phyloP scores from a whole-genome alignment of 2,329 filamentous ascomycete species.

The Ascochyta pisi region DNA sequence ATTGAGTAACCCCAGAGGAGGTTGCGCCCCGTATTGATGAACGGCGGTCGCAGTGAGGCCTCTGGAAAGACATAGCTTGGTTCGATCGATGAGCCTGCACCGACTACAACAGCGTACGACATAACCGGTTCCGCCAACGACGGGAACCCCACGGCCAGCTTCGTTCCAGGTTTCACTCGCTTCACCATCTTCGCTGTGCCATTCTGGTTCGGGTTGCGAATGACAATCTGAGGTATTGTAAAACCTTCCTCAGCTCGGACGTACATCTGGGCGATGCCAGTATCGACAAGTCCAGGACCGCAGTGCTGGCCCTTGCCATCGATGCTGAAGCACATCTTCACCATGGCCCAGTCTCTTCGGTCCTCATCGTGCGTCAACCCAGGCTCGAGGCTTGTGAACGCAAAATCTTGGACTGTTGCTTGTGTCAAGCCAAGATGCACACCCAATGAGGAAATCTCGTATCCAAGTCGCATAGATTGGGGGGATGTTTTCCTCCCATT shows the following conservation, averaged over 20 bases:
- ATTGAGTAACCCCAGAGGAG: slow-evolving; percentile 43
- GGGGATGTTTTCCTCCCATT: slow-evolving; percentile 24
- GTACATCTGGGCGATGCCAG: slow-evolving; percentile 47
- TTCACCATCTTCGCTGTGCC: slow-evolving; percentile 35
- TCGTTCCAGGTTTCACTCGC: slow-evolving; percentile 41
- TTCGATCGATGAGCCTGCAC: slow-evolving; percentile 31
- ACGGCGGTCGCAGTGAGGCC: slow-evolving; percentile 30
- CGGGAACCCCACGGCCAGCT: slow-evolving; percentile 36
- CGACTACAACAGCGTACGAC: slow-evolving; percentile 38
- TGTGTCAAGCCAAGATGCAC: slow-evolving; percentile 41
- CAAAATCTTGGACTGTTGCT: slow-evolving; percentile 28
- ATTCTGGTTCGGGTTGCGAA: slow-evolving; percentile 41
- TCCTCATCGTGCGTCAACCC: slow-evolving; percentile 39
- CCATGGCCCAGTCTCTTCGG: slow-evolving; percentile 45
- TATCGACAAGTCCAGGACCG: slow-evolving; percentile 42
- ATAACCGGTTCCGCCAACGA: slow-evolving; percentile 20
- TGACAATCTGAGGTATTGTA: slow-evolving; percentile 36
- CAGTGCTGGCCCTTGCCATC: slow-evolving; percentile 29
- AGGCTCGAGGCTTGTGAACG: slow-evolving; percentile 33
- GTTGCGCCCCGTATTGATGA: slow-evolving; percentile 45
- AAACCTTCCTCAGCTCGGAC: slow-evolving; percentile 37
- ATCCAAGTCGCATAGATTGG: slow-evolving; percentile 30
- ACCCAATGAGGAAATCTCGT: slow-evolving; percentile 39
- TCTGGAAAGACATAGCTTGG: slow-evolving; percentile 40
- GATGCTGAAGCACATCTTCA: slow-evolving; percentile 39